Percentiles rank a stretch among this genome's conserved stretches.
These are phyloP conservation scores for Xylaria sp. DNA, from an alignment of 2,329 filamentous ascomycete genomes.

Conservation along the genomic window DNA sequence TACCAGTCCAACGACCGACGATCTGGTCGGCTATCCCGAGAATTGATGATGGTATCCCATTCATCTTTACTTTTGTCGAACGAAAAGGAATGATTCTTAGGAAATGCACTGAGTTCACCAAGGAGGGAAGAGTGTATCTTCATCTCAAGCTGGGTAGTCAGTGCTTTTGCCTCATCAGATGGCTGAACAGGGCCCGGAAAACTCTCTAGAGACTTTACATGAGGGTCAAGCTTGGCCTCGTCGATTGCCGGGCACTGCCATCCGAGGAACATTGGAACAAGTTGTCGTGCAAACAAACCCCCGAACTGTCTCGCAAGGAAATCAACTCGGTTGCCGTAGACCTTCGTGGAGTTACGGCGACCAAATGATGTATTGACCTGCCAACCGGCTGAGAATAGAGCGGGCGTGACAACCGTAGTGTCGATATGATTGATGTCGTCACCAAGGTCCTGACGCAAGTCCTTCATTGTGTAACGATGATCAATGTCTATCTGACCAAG, in stretches of 20 bases:
- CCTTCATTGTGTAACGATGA: slow-evolving; percentile 22
- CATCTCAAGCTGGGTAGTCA: slow-evolving; percentile 19
- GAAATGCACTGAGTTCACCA: slow-evolving; percentile 23
- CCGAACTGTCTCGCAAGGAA: slow-evolving; percentile 40
- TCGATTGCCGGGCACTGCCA: slow-evolving; percentile 36
- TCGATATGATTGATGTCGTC: slow-evolving; percentile 25
- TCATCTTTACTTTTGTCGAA: slow-evolving; percentile 36
- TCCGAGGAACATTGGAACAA: slow-evolving; percentile 25
- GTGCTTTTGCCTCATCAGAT: slow-evolving; percentile 26
- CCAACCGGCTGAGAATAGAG: slow-evolving; percentile 42
- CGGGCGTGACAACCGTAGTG: slow-evolving; percentile 35
- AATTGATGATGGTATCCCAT: slow-evolving; percentile 35
- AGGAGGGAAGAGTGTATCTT: slow-evolving; percentile 31
- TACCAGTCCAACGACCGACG: slow-evolving; percentile 27
- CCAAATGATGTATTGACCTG: slow-evolving; percentile 38
- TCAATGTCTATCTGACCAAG: slow-evolving; percentile 27
- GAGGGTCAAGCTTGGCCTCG: slow-evolving; percentile 9
- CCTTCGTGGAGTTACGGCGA: background rate
- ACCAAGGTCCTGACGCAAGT: slow-evolving; percentile 31
- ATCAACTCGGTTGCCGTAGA: slow-evolving; percentile 21
- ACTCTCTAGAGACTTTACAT: background rate
- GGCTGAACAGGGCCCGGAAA: slow-evolving; percentile 27
- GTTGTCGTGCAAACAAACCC: slow-evolving; percentile 34
- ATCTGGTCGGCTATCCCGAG: slow-evolving; percentile 21
- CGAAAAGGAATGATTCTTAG: slow-evolving; percentile 35